These are phyloP conservation scores for Kalanchoe fedtschenkoi DNA, from an alignment of 164 flowering plant species.

Conservation along the genomic window DNA sequence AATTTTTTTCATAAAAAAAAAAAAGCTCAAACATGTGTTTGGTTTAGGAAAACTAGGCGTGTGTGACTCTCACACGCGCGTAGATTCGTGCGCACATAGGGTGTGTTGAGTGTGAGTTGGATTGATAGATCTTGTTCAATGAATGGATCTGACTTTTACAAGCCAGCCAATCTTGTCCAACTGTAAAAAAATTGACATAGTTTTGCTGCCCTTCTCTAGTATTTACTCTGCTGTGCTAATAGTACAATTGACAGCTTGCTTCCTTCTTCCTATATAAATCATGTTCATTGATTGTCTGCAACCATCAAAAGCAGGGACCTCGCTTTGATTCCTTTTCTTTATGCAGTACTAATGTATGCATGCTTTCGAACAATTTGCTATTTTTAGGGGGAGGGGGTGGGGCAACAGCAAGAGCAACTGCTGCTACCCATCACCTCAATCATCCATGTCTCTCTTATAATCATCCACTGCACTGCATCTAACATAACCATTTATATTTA, in stretches of 20 bases:
- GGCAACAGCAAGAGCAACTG: neutral
- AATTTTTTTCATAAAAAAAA: no score
- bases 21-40: no score
- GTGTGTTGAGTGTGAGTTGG: neutral
- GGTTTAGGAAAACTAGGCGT: no score
- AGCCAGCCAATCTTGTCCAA: no score
- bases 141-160: neutral
- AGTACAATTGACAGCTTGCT: conserved; percentile 4
- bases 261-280: neutral
- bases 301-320: neutral
- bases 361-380: neutral
- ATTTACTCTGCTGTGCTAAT: neutral
- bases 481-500: no score
- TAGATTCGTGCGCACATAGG: no score
- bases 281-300: neutral
- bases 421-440: neutral
- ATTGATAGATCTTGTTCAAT: conserved; percentile 5
- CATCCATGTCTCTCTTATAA: no score
- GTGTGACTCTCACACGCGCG: no score
- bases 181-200: neutral
- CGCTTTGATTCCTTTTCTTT: neutral
- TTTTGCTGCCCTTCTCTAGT: neutral
- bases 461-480: no score
- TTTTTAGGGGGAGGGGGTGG: neutral
- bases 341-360: neutral